Evolutionary conservation across 1,284 basidiomycete species (phyloP).

Genomic region (Ceratobasidium sp.): DNA sequence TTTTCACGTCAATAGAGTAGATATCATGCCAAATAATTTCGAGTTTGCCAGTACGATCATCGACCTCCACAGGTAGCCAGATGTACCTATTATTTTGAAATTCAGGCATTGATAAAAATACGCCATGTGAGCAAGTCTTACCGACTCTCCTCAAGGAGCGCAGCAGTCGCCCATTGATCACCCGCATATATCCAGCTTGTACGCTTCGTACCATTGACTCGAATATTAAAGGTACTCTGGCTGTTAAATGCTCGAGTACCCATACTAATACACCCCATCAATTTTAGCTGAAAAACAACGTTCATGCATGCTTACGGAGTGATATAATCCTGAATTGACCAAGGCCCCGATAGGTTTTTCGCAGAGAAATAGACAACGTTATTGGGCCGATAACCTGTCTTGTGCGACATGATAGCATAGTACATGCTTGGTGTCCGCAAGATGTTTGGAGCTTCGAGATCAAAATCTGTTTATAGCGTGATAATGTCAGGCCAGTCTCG

Average conservation of each 20-base stretch:
- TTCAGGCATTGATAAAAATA: neutral
- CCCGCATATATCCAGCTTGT: slow-evolving; percentile 32
- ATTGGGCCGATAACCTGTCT: slow-evolving; percentile 29
- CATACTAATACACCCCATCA: neutral
- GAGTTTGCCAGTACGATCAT: slow-evolving; percentile 10
- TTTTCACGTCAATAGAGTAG: slow-evolving; percentile 28
- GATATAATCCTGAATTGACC: slow-evolving; percentile 30
- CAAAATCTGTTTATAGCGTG: neutral
- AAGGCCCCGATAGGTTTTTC: slow-evolving; percentile 20
- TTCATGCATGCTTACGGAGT: neutral
- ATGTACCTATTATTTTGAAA: slow-evolving; percentile 6
- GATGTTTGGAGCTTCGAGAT: slow-evolving; percentile 29
- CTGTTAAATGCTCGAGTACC: slow-evolving; percentile 25
- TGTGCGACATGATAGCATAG: slow-evolving; percentile 28
- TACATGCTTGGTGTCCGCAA: slow-evolving; percentile 10
- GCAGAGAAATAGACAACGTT: slow-evolving; percentile 23
- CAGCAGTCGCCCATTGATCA: slow-evolving; percentile 39
- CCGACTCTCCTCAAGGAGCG: slow-evolving; percentile 16
- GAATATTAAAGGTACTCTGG: slow-evolving; percentile 26
- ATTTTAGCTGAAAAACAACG: neutral
- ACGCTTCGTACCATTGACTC: slow-evolving; percentile 19
- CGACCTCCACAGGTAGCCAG: slow-evolving; percentile 25
- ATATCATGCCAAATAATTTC: slow-evolving; percentile 29
- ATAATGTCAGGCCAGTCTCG: neutral
- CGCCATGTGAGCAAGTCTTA: neutral